Evolutionary conservation across 805 yeast species (phyloP), one percentile per base, ranked within the genome.

Genomic region (Ogataea henricii): DNA sequence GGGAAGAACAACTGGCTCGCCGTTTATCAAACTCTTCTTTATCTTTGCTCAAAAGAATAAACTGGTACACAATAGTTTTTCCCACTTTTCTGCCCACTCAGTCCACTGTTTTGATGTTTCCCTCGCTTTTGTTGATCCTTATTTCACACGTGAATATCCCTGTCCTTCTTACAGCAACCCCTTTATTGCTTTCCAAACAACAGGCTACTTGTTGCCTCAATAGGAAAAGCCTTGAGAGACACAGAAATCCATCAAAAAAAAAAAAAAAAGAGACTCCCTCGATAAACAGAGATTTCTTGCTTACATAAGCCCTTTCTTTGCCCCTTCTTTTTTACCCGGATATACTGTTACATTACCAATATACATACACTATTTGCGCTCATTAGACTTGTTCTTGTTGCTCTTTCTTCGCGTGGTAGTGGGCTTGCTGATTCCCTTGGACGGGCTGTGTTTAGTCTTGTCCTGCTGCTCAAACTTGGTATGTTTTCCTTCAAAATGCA

Each of bases 401-500:
- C 35, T n/a, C 32, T 43, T 34, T 16, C n/a, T 34, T 34, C 37
- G 37, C 23, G 23, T 36, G 16, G 23, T 36, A 25, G 44, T 5
- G 14, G 42, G 38, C 37, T 38, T 44, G 26, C 30, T 44, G 22
- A 32, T 25, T 3, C 36, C 45, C 16, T 23, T 42, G 10, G 25
- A 17, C 2, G 46, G 5, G 20, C 23, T 44, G 6, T 32, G 16
- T 23, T 45, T 44, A 26, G 36, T 39, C 23, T 30, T 41, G 25
- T 40, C 38, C n/a, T 43, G 34, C 13, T 52, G 54, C 14, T 47
- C 45, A 53, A 81, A 81, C 51, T 70, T 77, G 1, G 78, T 79
- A 53, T 81, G 85, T 40, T 68, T 77, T 0, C 82, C 82, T 54
- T 76, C 67, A 51, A 81, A 81, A 52, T 79, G 75, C 8, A 67